These are phyloP conservation scores for Nakaseomyces uthaithaninus DNA, from an alignment of 1,139 yeast genomes.

Conservation along the genomic window DNA sequence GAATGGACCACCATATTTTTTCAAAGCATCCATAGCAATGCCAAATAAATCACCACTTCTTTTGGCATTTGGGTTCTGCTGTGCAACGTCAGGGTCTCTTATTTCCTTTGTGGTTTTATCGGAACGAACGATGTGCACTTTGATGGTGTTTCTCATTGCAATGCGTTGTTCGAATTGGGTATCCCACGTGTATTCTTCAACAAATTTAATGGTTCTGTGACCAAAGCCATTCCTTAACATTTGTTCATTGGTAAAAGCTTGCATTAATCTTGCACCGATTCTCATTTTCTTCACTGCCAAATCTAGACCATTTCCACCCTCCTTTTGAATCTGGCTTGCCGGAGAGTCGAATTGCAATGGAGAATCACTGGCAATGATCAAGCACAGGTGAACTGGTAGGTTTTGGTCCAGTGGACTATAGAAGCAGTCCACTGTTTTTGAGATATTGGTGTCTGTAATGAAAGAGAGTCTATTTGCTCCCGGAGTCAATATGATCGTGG, in stretches of 20 bases:
- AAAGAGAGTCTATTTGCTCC: constrained; percentile 46
- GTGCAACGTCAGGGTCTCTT: constrained; percentile 74
- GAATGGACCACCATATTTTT: constrained; percentile 47
- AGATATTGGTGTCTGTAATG: constrained; percentile 21
- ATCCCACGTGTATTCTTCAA: constrained; percentile 53
- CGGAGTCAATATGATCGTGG: constrained; percentile 59
- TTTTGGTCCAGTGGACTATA: constrained; percentile 57
- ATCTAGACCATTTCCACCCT: constrained; percentile 63
- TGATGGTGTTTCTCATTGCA: constrained; percentile 52
- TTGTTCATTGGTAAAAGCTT: constrained; percentile 88
- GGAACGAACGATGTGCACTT: constrained; percentile 65
- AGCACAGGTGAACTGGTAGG: constrained; percentile 74
- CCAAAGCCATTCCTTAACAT: constrained; percentile 78
- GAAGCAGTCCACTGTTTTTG: constrained; percentile 33
- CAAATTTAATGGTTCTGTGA: constrained; percentile 68
- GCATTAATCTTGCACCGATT: constrained; percentile 84
- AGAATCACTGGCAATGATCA: constrained; percentile 73
- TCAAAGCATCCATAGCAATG: constrained; percentile 69
- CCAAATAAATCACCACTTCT: constrained; percentile 69
- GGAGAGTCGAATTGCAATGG: constrained; percentile 70
- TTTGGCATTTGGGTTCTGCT: constrained; percentile 68
- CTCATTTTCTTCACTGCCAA: constrained; percentile 72
- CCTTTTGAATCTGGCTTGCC: constrained; percentile 37
- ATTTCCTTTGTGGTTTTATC: constrained; percentile 62
- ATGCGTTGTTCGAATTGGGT: constrained; percentile 39